These are phyloP conservation scores for Calophaca sinica DNA, from an alignment of 306 rosid genomes.

Conservation along the genomic window DNA sequence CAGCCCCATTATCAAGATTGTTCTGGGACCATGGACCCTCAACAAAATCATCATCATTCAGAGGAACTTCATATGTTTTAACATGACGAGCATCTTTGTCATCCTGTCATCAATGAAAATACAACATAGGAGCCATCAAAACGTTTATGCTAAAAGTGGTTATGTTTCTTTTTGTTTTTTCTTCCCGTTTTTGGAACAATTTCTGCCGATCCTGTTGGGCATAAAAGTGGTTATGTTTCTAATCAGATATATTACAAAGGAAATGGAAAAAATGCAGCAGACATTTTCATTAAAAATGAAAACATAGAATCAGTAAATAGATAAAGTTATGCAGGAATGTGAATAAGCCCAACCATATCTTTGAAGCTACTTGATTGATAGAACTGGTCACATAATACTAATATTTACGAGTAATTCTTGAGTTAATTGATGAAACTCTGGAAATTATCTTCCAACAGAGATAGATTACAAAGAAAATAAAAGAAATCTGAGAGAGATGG, in stretches of 20 bases:
- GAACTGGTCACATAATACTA: too few relatives aligned
- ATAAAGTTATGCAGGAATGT: not conserved
- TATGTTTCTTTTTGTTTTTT: too few relatives aligned
- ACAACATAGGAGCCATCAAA: slow-evolving; percentile 26
- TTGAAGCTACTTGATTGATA: not conserved
- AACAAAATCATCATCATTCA: slow-evolving; percentile 87
- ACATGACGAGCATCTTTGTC: slow-evolving; percentile 92
- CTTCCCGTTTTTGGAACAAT: too few relatives aligned
- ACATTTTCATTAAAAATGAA: not conserved
- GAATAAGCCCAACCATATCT: not conserved
- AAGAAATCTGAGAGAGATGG: too few relatives aligned
- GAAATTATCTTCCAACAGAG: too few relatives aligned
- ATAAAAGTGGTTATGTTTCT: not conserved
- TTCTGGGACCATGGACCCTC: slow-evolving; percentile 94
- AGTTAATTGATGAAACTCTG: too few relatives aligned
- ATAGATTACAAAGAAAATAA: too few relatives aligned
- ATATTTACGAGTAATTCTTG: too few relatives aligned
- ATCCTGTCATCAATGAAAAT: slow-evolving; percentile 65
- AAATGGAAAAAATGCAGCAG: not conserved
- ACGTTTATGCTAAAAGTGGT: slow-evolving; percentile 3
- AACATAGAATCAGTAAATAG: not conserved
- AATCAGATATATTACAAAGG: not conserved
- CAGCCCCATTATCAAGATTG: slow-evolving; percentile 94
- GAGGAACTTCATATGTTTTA: slow-evolving; percentile 88
- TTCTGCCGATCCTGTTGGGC: too few relatives aligned